Evolutionary conservation across 2,329 filamentous ascomycete species (phyloP).

Genomic region (Hypoxylon sp.): DNA sequence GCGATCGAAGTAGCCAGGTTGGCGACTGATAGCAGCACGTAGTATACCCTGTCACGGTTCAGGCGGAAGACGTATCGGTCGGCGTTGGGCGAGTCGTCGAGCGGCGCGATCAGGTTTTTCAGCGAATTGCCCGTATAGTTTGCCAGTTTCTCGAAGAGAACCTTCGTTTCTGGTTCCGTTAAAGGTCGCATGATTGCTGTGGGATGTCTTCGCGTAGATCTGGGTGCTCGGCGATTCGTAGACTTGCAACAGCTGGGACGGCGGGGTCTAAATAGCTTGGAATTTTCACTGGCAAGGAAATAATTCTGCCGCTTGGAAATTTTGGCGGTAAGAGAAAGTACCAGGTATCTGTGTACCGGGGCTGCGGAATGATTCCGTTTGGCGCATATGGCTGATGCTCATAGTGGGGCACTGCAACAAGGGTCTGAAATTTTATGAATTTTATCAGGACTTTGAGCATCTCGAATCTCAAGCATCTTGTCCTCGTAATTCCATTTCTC

Average conservation of each 20-base stretch:
- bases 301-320: conserved; percentile 41
- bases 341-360: background rate
- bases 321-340: conserved; percentile 38
- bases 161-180: conserved; percentile 80
- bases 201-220: conserved; percentile 1
- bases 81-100: conserved; percentile 70
- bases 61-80: conserved; percentile 89
- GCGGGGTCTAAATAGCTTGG: conserved; percentile 26
- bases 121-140: conserved; percentile 90
- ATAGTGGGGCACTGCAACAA: conserved; percentile 32
- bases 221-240: background rate
- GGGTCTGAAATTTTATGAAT: conserved; percentile 32
- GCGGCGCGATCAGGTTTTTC: conserved; percentile 81
- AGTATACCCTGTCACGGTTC: conserved; percentile 77
- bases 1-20: conserved; percentile 89
- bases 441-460: conserved; percentile 11
- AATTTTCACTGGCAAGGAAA: conserved; percentile 12
- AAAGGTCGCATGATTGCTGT: conserved; percentile 50
- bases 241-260: background rate
- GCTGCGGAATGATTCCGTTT: conserved; percentile 38
- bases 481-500: conserved; percentile 23
- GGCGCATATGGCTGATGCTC: conserved; percentile 5
- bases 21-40: conserved; percentile 86
- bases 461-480: conserved; percentile 8
- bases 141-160: conserved; percentile 90